Evolutionary conservation across 2,329 filamentous ascomycete species (phyloP).

Genomic region (Davidsoniella australis): DNA sequence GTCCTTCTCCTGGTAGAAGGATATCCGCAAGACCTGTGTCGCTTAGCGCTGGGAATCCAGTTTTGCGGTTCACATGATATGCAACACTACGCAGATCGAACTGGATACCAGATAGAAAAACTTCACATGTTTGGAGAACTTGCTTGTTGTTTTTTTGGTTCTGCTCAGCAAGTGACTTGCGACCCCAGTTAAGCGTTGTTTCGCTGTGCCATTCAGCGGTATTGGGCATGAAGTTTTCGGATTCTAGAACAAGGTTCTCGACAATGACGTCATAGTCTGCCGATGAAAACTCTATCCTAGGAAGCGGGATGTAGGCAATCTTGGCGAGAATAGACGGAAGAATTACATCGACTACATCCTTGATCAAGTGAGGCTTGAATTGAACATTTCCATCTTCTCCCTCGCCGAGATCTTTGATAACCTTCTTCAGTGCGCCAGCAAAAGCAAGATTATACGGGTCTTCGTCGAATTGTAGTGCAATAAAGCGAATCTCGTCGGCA

Average conservation of each 20-base stretch:
- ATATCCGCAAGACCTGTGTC: constrained; percentile 84
- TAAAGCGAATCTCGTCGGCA: constrained; percentile 76
- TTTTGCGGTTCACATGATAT: constrained; percentile 89
- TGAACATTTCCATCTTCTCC: constrained; percentile 66
- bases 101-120: constrained; percentile 79
- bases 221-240: constrained; percentile 93
- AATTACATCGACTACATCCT: constrained; percentile 76
- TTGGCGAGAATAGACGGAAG: constrained; percentile 69
- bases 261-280: constrained; percentile 70
- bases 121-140: constrained; percentile 17
- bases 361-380: constrained; percentile 87
- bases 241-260: constrained; percentile 89
- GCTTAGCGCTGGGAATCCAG: constrained; percentile 74
- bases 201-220: constrained; percentile 74
- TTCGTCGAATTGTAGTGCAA: constrained; percentile 74
- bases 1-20: constrained; percentile 68
- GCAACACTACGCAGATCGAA: constrained; percentile 82
- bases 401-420: constrained; percentile 77
- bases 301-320: constrained; percentile 77
- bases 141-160: constrained; percentile 65
- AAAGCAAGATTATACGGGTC: constrained; percentile 79
- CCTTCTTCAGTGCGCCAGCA: constrained; percentile 54
- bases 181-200: constrained; percentile 89
- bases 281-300: constrained; percentile 85
- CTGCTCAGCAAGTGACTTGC: constrained; percentile 69